Conservation (phyloP, 176 grass and related monocot genomes). For the Avena sativa region DNA sequence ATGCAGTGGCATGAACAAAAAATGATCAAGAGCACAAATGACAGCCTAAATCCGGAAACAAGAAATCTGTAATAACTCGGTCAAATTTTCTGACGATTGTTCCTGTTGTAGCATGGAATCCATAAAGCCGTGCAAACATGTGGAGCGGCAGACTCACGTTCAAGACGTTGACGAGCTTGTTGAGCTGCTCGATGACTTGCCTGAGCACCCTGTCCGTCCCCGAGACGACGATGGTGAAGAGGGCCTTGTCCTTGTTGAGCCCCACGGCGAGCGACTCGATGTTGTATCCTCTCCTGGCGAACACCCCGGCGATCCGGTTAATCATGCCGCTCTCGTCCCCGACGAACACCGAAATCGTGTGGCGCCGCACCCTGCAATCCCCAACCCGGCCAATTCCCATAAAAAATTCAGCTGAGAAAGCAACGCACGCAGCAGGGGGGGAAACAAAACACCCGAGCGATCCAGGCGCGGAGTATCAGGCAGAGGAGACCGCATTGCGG, state of each 20-base stretch:
- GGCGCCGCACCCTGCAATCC: conserved; percentile 71
- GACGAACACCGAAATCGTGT: conserved; percentile 95
- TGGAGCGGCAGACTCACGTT: conserved; percentile 42
- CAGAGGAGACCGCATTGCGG: neutral
- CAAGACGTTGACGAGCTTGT: conserved; percentile 88
- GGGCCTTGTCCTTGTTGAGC: conserved; percentile 93
- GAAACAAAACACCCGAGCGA: neutral
- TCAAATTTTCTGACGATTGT: neutral
- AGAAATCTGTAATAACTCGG: neutral
- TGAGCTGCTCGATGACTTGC: conserved; percentile 94
- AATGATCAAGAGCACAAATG: neutral
- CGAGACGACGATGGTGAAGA: conserved; percentile 97
- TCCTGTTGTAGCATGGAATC: neutral
- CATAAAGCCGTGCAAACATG: neutral
- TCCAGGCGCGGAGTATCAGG: neutral
- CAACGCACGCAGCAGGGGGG: neutral
- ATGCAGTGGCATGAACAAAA: neutral
- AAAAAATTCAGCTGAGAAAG: neutral
- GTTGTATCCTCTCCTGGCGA: conserved; percentile 94
- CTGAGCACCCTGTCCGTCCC: conserved; percentile 77
- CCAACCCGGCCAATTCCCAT: neutral
- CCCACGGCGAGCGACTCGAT: conserved; percentile 97
- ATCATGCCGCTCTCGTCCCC: conserved; percentile 99
- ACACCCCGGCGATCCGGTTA: conserved; percentile 93
- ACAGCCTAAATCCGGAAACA: neutral